Conservation (phyloP, 2,329 filamentous ascomycete species). For the Phialocephala sp. region DNA sequence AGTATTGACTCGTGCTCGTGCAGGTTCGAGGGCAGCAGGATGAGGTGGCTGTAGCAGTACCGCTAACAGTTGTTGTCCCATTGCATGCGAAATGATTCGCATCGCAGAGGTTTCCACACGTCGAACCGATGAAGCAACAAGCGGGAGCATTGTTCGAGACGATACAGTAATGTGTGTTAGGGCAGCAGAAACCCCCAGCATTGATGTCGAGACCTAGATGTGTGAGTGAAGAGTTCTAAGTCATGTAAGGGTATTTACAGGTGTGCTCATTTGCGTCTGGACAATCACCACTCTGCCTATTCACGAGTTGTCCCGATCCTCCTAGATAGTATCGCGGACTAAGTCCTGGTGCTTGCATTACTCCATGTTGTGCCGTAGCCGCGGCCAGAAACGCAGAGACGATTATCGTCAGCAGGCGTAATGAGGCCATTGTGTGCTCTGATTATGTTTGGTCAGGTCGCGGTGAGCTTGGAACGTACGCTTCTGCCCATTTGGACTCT, state of each 20-base stretch:
- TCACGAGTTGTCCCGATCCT: slow-evolving; percentile 21
- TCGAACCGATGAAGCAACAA: slow-evolving; percentile 51
- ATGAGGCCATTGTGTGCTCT: slow-evolving; percentile 25
- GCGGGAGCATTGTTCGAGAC: slow-evolving; percentile 43
- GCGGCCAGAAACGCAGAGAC: slow-evolving; percentile 14
- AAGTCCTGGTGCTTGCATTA: slow-evolving; percentile 29
- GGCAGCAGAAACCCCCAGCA: slow-evolving; percentile 48
- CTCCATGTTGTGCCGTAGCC: slow-evolving; percentile 33
- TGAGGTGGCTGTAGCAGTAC: slow-evolving; percentile 25
- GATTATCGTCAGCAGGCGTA: slow-evolving; percentile 15
- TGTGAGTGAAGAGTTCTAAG: slow-evolving; percentile 5
- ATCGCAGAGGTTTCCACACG: slow-evolving; percentile 48
- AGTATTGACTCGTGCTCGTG: slow-evolving; percentile 38
- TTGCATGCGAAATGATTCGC: slow-evolving; percentile 41
- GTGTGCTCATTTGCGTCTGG: slow-evolving; percentile 30
- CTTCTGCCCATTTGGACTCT: slow-evolving; percentile 10
- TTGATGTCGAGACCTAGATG: slow-evolving; percentile 51
- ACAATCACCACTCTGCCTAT: slow-evolving; percentile 31
- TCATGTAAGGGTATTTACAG: slow-evolving; percentile 29
- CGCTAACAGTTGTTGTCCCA: slow-evolving; percentile 36
- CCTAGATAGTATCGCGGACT: slow-evolving; percentile 38
- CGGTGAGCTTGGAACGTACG: background rate
- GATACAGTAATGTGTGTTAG: slow-evolving; percentile 53
- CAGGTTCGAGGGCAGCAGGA: slow-evolving; percentile 46
- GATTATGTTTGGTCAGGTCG: background rate